Conservation (phyloP, 805 yeast genomes). For the Yarrowia deformans region DNA sequence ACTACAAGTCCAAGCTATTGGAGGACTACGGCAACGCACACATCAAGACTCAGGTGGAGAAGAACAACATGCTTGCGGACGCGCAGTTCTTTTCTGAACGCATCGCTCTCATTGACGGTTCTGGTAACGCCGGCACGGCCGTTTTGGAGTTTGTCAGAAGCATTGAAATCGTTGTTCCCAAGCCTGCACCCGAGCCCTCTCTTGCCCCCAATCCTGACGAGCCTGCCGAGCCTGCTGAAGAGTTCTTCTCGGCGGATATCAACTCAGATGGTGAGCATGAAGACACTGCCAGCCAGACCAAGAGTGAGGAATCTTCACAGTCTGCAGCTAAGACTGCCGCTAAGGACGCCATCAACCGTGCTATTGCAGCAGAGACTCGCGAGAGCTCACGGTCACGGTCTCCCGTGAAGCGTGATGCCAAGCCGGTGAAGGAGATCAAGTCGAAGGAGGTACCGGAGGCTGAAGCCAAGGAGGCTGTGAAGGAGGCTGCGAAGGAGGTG, state of each 20-base stretch:
- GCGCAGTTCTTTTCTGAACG: slow-evolving; percentile 70
- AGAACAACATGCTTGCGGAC: slow-evolving; percentile 62
- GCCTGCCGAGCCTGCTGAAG: slow-evolving; percentile 20
- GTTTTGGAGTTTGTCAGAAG: slow-evolving; percentile 24
- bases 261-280: slow-evolving; percentile 33
- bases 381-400: slow-evolving; percentile 6
- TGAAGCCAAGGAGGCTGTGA: slow-evolving; percentile 42
- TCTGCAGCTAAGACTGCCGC: slow-evolving; percentile 13
- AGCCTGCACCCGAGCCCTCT: background rate
- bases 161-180: slow-evolving; percentile 23
- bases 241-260: slow-evolving; percentile 33
- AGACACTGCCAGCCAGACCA: background rate
- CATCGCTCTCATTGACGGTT: slow-evolving; percentile 58
- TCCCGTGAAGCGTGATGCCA: slow-evolving; percentile 1
- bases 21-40: slow-evolving; percentile 59
- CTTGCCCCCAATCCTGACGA: slow-evolving; percentile 4
- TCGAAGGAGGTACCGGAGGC: slow-evolving; percentile 48
- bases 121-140: slow-evolving; percentile 41
- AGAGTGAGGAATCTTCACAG: background rate
- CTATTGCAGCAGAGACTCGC: slow-evolving; percentile 25
- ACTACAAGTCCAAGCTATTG: slow-evolving; percentile 63
- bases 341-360: slow-evolving; percentile 16
- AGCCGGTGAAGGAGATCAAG: background rate
- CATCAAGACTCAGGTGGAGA: slow-evolving; percentile 44
- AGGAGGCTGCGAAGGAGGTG: slow-evolving; percentile 44